Evolutionary conservation across 1,284 basidiomycete genomes (phyloP).

Genomic region (Macrocystidia cucumis): DNA sequence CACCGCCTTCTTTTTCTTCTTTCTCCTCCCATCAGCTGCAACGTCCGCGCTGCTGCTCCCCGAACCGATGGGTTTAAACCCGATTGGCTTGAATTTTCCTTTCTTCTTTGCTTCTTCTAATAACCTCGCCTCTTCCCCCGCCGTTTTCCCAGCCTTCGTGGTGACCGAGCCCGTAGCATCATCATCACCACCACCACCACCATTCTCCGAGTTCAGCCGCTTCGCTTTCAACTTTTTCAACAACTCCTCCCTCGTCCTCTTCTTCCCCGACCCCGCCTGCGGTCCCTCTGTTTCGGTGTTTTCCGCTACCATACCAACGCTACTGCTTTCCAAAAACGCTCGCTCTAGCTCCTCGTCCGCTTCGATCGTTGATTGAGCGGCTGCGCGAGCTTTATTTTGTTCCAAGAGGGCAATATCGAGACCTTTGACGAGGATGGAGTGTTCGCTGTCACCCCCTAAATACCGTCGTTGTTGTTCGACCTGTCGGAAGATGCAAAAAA

Average conservation of each 20-base stretch:
- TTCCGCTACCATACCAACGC: too few species aligned
- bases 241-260: constrained; percentile 68
- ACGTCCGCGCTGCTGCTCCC: too few species aligned
- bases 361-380: constrained; percentile 39
- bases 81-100: constrained; percentile 77
- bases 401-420: constrained; percentile 83
- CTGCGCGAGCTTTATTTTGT: constrained; percentile 66
- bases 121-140: constrained; percentile 20
- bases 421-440: constrained; percentile 86
- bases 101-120: constrained; percentile 48
- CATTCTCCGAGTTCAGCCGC: constrained; percentile 26
- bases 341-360: constrained; percentile 75
- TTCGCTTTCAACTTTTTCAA: constrained; percentile 67
- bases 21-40: constrained; percentile 34
- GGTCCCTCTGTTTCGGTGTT: constrained; percentile 21
- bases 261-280: constrained; percentile 66
- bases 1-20: constrained; percentile 45
- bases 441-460: constrained; percentile 83
- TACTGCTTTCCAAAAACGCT: constrained; percentile 54
- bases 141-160: constrained; percentile 10
- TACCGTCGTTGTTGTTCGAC: constrained; percentile 74
- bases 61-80: constrained; percentile 61
- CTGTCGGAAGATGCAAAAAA: constrained; percentile 23
- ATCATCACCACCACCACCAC: constrained; percentile 11
- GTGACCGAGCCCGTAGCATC: too few species aligned